These are phyloP conservation scores for Marasmius sp. DNA, from an alignment of 1,284 basidiomycete genomes.

Conservation along the genomic window DNA sequence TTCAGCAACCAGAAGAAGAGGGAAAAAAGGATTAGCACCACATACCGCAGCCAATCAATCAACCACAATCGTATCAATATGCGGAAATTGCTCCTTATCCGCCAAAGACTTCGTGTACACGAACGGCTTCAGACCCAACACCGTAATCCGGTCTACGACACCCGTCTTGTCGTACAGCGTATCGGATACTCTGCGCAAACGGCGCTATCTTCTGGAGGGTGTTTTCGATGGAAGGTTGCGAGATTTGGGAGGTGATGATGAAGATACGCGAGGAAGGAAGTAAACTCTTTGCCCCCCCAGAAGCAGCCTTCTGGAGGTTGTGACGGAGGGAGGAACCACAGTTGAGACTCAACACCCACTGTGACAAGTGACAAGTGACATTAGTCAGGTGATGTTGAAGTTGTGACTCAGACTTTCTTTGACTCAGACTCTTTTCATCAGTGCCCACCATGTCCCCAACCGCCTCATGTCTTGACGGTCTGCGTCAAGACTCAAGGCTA, in stretches of 20 bases:
- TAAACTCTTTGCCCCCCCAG: no score
- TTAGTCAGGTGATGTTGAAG: no score
- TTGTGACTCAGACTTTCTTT: no score
- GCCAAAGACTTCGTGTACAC: slow-evolving; percentile 79
- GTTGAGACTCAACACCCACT: no score
- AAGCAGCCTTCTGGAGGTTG: no score
- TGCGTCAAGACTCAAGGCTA: no score
- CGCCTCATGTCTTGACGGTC: no score
- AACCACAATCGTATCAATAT: slow-evolving; percentile 95
- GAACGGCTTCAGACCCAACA: slow-evolving; percentile 82
- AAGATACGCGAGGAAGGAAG: no score
- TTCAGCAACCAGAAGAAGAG: background rate
- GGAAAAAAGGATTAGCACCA: slow-evolving; percentile 20
- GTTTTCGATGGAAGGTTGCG: slow-evolving; percentile 69
- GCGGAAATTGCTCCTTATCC: slow-evolving; percentile 79
- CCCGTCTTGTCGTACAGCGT: slow-evolving; percentile 78
- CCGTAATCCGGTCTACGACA: slow-evolving; percentile 77
- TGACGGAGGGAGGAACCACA: no score
- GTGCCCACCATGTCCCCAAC: no score
- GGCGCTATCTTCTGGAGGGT: slow-evolving; percentile 78
- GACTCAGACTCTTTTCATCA: no score
- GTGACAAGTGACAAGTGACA: no score
- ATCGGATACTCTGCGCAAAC: slow-evolving; percentile 76
- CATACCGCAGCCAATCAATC: slow-evolving; percentile 85
- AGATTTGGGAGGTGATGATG: slow-evolving; percentile 86